Conservation (phyloP, 768 basidiomycete species). For the Suillus subaureus region DNA sequence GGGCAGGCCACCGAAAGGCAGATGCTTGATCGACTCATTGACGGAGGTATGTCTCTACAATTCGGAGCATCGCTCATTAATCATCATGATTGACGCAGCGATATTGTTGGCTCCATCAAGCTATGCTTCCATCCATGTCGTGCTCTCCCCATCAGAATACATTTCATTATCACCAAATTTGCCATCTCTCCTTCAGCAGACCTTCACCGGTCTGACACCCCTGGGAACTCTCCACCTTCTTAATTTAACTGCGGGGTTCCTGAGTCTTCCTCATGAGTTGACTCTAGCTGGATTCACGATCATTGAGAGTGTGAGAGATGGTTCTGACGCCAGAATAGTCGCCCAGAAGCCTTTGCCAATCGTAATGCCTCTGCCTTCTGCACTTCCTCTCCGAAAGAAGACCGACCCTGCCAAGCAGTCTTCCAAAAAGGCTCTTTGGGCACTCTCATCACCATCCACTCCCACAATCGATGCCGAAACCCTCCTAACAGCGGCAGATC, state of each 20-base stretch:
- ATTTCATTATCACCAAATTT: constrained; percentile 53
- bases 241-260: constrained; percentile 47
- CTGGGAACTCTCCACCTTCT: constrained; percentile 71
- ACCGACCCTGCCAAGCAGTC: constrained; percentile 59
- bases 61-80: constrained; percentile 1
- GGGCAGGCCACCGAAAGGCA: constrained; percentile 66
- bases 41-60: constrained; percentile 59
- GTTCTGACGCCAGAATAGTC: constrained; percentile 48
- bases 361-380: constrained; percentile 13
- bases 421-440: constrained; percentile 89
- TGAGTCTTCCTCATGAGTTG: constrained; percentile 57
- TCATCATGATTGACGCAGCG: constrained; percentile 43
- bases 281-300: constrained; percentile 66
- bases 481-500: constrained; percentile 83
- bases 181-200: constrained; percentile 56
- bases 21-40: constrained; percentile 80
- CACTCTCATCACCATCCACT: constrained; percentile 68
- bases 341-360: constrained; percentile 71
- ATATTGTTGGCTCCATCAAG: constrained; percentile 51
- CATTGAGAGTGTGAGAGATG: constrained; percentile 42
- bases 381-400: constrained; percentile 55
- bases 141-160: constrained; percentile 69
- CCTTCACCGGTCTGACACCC: constrained; percentile 62
- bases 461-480: constrained; percentile 81
- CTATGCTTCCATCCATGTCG: constrained; percentile 69